A percentile compares a stretch with the other conserved stretches of the same genome.
These are phyloP conservation scores for Suhomyces sp. DNA, from an alignment of 805 yeast genomes.

Conservation along the genomic window DNA sequence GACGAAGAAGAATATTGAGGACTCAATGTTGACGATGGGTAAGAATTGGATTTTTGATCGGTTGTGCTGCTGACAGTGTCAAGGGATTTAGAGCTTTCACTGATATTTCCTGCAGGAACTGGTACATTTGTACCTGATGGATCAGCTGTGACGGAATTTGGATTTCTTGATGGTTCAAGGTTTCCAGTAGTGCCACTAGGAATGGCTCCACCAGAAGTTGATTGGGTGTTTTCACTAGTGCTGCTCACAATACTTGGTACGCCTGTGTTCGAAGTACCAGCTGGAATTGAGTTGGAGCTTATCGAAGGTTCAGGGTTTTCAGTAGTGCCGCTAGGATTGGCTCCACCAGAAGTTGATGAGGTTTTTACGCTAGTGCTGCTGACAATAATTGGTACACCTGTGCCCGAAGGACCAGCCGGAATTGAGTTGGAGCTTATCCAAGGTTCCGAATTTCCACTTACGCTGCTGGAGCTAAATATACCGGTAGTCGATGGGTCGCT, in stretches of 20 bases:
- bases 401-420: not conserved
- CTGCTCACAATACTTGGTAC: not conserved
- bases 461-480: no score
- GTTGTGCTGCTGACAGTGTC: no score
- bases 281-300: not conserved
- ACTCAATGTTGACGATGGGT: not conserved
- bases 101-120: not conserved
- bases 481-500: no score
- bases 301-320: not conserved
- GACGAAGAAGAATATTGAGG: not conserved
- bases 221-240: not conserved
- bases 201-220: conserved; percentile 3
- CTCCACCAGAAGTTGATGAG: not conserved
- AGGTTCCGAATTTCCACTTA: not conserved
- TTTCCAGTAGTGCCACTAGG: no score
- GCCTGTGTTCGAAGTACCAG: no score
- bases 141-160: not conserved
- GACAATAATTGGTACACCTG: no score
- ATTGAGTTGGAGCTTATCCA: not conserved
- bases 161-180: not conserved
- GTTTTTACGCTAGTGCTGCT: not conserved
- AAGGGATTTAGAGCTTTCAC: not conserved
- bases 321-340: not conserved
- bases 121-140: not conserved
- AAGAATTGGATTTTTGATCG: not conserved